These are phyloP conservation scores for Triticum timopheevii DNA, from an alignment of 176 grass and related monocot species.

Conservation along the genomic window DNA sequence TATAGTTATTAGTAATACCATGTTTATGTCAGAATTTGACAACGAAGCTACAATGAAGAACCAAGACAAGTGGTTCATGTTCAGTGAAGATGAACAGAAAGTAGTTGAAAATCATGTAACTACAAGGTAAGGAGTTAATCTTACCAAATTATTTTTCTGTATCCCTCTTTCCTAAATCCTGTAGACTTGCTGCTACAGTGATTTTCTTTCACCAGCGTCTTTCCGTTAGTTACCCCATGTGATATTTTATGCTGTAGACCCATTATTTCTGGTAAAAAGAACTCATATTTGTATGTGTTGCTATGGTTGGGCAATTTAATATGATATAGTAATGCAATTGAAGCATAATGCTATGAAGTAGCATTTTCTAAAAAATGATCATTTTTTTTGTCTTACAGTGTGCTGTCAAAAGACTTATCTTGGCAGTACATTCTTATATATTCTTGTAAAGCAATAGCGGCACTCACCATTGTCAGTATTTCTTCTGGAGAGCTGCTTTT, in stretches of 20 bases:
- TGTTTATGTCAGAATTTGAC: slow-evolving; percentile 30
- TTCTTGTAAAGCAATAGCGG: neutral
- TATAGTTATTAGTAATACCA: slow-evolving; percentile 21
- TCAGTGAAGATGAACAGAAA: slow-evolving; percentile 42
- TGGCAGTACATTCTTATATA: neutral
- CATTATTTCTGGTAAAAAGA: neutral
- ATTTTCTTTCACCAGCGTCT: neutral
- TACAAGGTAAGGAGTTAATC: slow-evolving; percentile 25
- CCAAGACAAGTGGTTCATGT: slow-evolving; percentile 49
- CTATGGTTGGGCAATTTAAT: neutral
- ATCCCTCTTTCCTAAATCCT: neutral
- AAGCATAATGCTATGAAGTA: neutral
- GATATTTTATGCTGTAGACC: slow-evolving; percentile 4
- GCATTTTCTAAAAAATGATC: neutral
- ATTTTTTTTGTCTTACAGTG: neutral
- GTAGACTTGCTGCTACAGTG: neutral
- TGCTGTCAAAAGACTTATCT: neutral
- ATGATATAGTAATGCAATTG: neutral
- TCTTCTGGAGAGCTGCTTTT: neutral
- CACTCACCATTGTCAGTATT: neutral
- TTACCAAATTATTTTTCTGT: slow-evolving; percentile 11
- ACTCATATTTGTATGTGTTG: neutral
- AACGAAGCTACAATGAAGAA: slow-evolving; percentile 1
- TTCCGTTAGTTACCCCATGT: neutral
- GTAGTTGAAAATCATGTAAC: slow-evolving; percentile 31